Base-by-base conservation (phyloP, 495 filamentous ascomycete genomes). In the Trichoderma gamsii region DNA sequence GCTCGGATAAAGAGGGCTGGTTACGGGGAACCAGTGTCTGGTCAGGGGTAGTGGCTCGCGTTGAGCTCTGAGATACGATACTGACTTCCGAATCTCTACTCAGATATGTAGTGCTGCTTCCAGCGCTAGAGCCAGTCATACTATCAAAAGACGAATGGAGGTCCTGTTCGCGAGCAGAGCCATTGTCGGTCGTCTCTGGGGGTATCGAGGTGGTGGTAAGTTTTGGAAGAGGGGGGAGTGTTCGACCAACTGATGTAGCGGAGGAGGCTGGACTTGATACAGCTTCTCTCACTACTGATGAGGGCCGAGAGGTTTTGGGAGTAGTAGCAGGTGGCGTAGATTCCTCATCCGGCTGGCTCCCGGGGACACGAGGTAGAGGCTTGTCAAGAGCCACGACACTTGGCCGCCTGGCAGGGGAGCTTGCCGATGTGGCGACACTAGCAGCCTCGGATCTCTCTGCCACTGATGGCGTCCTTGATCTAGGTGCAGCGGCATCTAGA, bases 41-140 rank as follows among this genome's bases (percentile, higher is more conserved):
- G 67, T 97, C 94, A 44, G 94, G 94, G 0, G 92, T 96, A 38
- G 93, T 97, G 49, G 93, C 93, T 63, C 93, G 83, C 2, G 94
- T 97, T 18, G 94, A 98, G 3, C 86, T 87, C 73, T 88, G 87
- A 11, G 93, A 97, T 7, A 93, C 74, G 49, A 89, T 82, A 73
- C 91, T 95, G 71, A 87, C 86, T 72, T 94, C 92, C 1, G 92
- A 96, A 71, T 92, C 90, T 43, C 90, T 87, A 77, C 89, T 90
- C 67, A 87, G 82, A 72, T 90, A 92, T 2, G 90, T 95, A 76
- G 88, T 91, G 72, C 85, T 89, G 43, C 79, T 85, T 38, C 82
- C 83, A 18, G 82, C 77, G 70, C 81, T 86, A 32, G 81, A 82
- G 41, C 82, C 79, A 15, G 83, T 82, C 67, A 83, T 78, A 59